These are phyloP conservation scores for Pleurotus giganteus DNA, from an alignment of 768 basidiomycete genomes.

Conservation along the genomic window DNA sequence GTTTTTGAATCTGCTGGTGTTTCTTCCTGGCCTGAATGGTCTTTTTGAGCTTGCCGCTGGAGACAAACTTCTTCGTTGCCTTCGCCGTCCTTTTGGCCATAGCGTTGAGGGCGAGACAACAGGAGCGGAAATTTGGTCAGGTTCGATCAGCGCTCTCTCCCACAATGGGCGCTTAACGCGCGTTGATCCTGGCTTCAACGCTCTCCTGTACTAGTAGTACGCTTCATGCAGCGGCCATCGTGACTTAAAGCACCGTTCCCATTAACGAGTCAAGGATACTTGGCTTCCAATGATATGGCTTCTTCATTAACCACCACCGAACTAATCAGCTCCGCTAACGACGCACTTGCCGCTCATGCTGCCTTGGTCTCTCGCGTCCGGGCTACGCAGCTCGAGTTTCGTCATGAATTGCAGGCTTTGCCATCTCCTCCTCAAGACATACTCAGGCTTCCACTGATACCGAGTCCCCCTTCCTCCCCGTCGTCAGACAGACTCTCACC, in stretches of 20 bases:
- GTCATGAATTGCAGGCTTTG: constrained; percentile 54
- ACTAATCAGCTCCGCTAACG: constrained; percentile 60
- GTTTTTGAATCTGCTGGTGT: constrained; percentile 72
- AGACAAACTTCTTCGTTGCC: constrained; percentile 83
- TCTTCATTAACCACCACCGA: constrained; percentile 37
- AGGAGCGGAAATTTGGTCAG: background rate
- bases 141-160: background rate
- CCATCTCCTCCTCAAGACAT: constrained; percentile 56
- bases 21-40: constrained; percentile 83
- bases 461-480: constrained; percentile 55
- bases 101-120: background rate
- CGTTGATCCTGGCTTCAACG: too few species aligned
- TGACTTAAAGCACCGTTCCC: too few species aligned
- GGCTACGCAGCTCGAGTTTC: constrained; percentile 51
- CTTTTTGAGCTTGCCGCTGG: constrained; percentile 86
- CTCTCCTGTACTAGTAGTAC: too few species aligned
- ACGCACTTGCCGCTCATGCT: constrained; percentile 58
- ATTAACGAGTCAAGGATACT: background rate
- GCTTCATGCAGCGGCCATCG: too few species aligned
- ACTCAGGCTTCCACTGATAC: constrained; percentile 54
- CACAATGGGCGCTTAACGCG: background rate
- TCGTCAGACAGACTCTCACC: constrained; percentile 42
- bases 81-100: constrained; percentile 68
- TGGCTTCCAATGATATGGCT: background rate
- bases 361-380: constrained; percentile 58